Evolutionary conservation across 2,329 filamentous ascomycete genomes (phyloP), one percentile per base, ranked within the genome.

Genomic region (Fusarium agapanthi): DNA sequence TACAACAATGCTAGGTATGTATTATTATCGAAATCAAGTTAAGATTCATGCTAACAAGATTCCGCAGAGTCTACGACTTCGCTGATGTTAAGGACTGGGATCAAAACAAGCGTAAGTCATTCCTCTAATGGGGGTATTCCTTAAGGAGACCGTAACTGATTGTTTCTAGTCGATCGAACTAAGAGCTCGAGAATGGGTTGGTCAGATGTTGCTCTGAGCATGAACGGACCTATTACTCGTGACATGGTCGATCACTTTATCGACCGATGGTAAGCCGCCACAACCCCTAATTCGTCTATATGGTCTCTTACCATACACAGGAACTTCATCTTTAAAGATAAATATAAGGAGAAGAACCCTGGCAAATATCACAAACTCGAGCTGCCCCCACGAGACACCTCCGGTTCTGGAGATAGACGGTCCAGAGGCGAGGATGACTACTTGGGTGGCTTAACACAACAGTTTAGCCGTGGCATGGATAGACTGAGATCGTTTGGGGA

Each of bases 151-250:
- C 9, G 10, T 9, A 16, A 50, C 41, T 74, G 15, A 57, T 12
- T 12, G 3, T 26, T 14, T 6, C 14, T 54, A 88, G 86, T 98
- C 26, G 92, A 97, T 77, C 89, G 95, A 55, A 91, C 90, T 16
- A 89, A 90, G 77, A 93, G 87, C 81, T 94, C 93, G 6, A 89
- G 95, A 67, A 97, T 97, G 94, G 95, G 95, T 26, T 97, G 95
- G 95, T 94, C 93, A 20, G 95, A 97, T 81, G 89, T 97, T 65
- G 91, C 92, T 16, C 85, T 98, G 62, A 94, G 90, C 75, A 81
- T 97, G 64, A 87, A 87, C 20, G 95, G 95, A 0, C 91, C 91
- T 1, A 92, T 94, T 15, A 91, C 95, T 0, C 86, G 91, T 70
- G 94, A 93, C 80, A 85, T 97, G 37, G 86, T 90, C 37, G 87